Conservation (phyloP, 2,329 filamentous ascomycete genomes). For the Paradendryphiella salina region DNA sequence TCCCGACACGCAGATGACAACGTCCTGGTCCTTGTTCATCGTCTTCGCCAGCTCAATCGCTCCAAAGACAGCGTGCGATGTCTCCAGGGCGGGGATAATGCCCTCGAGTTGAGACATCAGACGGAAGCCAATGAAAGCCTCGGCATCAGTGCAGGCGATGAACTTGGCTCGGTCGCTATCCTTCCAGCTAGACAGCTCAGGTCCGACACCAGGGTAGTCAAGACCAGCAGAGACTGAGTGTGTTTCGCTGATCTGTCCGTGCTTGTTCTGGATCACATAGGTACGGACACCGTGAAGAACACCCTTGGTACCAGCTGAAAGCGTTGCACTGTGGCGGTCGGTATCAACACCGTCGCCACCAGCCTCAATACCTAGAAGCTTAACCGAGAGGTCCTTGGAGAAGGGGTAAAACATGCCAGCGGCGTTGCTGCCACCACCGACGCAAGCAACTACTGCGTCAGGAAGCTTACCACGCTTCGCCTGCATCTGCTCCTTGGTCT, state of each 20-base stretch:
- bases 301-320: constrained; percentile 83
- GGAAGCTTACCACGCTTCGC: constrained; percentile 84
- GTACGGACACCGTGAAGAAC: constrained; percentile 95
- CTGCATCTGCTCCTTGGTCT: constrained; percentile 91
- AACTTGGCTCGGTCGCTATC: constrained; percentile 84
- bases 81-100: constrained; percentile 95
- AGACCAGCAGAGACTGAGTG: constrained; percentile 96
- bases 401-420: constrained; percentile 99
- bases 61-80: constrained; percentile 88
- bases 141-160: constrained; percentile 84
- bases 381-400: constrained; percentile 78
- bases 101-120: constrained; percentile 86
- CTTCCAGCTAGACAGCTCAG: constrained; percentile 91
- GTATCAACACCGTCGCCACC: constrained; percentile 93
- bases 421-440: constrained; percentile 93
- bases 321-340: constrained; percentile 79
- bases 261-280: constrained; percentile 88
- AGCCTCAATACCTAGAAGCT: constrained; percentile 90
- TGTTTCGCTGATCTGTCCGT: constrained; percentile 92
- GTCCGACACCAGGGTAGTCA: constrained; percentile 95
- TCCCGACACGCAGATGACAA: constrained; percentile 92
- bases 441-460: constrained; percentile 94
- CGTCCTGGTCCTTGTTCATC: constrained; percentile 83
- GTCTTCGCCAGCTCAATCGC: constrained; percentile 89
- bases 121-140: constrained; percentile 87